A percentile compares a stretch with the other conserved stretches of the same genome.
Conservation (phyloP, 202 grass and related monocot species). For the Carex arenaria region DNA sequence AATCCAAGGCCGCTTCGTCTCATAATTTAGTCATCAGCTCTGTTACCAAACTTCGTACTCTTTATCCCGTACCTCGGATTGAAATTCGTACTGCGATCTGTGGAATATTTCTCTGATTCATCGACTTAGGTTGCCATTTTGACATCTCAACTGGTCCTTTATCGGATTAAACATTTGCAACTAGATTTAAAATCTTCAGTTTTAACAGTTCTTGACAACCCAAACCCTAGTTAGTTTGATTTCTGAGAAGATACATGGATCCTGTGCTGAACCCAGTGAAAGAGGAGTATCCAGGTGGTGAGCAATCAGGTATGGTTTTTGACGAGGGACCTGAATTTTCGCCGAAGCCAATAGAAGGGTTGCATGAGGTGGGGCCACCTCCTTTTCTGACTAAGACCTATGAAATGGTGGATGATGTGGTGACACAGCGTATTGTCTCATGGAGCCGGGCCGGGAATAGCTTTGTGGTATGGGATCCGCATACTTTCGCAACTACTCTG, state of each 20-base stretch:
- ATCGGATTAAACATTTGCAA: neutral
- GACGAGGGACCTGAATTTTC: constrained; percentile 6
- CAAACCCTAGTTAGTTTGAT: constrained; percentile 1
- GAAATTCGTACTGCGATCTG: neutral
- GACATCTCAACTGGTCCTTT: neutral
- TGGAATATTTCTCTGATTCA: neutral
- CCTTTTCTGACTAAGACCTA: constrained; percentile 90
- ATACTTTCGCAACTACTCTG: constrained; percentile 52
- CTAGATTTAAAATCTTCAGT: neutral
- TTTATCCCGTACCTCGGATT: neutral
- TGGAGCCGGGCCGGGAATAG: constrained; percentile 66
- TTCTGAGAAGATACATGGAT: constrained; percentile 35
- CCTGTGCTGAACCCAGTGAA: constrained; percentile 48
- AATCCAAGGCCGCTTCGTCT: constrained; percentile 10
- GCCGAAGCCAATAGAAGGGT: constrained; percentile 64
- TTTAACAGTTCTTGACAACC: neutral
- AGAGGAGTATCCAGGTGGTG: constrained; percentile 35
- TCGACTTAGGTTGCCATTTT: neutral
- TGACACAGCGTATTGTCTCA: constrained; percentile 53
- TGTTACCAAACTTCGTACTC: neutral
- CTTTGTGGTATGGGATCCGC: constrained; percentile 85
- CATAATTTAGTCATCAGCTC: neutral
- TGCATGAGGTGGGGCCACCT: constrained; percentile 66
- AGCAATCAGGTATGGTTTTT: neutral
- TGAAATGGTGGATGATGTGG: constrained; percentile 63